Evolutionary conservation across 805 yeast genomes (phyloP).

Genomic region (Sugiyamaella chiloensis): DNA sequence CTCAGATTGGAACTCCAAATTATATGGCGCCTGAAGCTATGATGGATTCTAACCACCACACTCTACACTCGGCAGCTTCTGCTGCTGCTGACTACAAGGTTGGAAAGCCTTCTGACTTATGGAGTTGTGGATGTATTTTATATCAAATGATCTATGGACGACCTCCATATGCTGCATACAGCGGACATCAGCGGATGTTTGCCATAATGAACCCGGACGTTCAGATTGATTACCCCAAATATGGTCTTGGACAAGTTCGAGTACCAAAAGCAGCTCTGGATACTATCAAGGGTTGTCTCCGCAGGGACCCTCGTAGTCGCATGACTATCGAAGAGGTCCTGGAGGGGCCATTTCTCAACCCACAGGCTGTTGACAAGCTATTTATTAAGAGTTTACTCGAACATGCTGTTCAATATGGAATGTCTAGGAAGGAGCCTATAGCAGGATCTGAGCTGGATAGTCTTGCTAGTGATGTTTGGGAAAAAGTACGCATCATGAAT

Average conservation of each 20-base stretch:
- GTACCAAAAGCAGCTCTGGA: slow-evolving; percentile 71
- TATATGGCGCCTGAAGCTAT: slow-evolving; percentile 97
- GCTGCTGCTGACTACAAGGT: slow-evolving; percentile 50
- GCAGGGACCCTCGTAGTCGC: slow-evolving; percentile 65
- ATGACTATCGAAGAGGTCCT: slow-evolving; percentile 62
- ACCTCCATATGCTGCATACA: slow-evolving; percentile 82
- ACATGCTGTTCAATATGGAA: slow-evolving; percentile 75
- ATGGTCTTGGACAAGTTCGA: slow-evolving; percentile 55
- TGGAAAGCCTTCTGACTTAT: slow-evolving; percentile 92
- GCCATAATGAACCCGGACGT: slow-evolving; percentile 87
- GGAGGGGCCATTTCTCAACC: slow-evolving; percentile 65
- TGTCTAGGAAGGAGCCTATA: slow-evolving; percentile 41
- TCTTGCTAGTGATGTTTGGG: slow-evolving; percentile 58
- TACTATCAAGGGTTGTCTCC: slow-evolving; percentile 67
- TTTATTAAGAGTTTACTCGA: slow-evolving; percentile 69
- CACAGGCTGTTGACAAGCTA: slow-evolving; percentile 65
- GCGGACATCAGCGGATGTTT: slow-evolving; percentile 70
- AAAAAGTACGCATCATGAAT: slow-evolving; percentile 35
- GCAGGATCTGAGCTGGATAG: slow-evolving; percentile 44
- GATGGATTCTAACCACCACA: slow-evolving; percentile 48
- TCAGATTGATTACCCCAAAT: slow-evolving; percentile 60
- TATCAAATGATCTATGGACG: slow-evolving; percentile 93
- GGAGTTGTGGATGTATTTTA: slow-evolving; percentile 97
- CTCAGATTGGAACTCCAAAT: slow-evolving; percentile 92
- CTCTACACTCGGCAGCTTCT: not conserved